Base-by-base conservation (phyloP, 805 yeast genomes). In the Saturnispora sanitii region DNA sequence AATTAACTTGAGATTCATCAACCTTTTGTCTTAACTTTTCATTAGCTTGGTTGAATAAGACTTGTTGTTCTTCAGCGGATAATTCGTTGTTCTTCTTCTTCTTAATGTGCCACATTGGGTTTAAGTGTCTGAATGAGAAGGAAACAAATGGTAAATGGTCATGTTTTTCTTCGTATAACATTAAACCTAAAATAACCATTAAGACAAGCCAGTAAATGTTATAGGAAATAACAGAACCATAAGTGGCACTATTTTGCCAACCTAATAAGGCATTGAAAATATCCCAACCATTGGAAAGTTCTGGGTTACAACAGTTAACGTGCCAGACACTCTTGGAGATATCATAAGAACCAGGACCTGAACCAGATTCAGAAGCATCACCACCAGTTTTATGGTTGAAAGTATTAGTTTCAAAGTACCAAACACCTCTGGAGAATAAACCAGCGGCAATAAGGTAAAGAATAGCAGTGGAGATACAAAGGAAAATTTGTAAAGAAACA, bases 261-360 rank as follows among this genome's bases (percentile, higher is more conserved):
- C 96, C 96, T 47, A 87, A 68, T 40, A 87, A 62, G 16, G 96
- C 84, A 57, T 87, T 87, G 72, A 87, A 87, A 47, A 87, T 78
- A 72, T 86, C 95, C 96, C 96, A 88, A 65, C 95, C 96, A 51
- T 79, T 75, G 62, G 80, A 86, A 45, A 72, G 66, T 60, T 79
- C 86, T 37, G 96, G 96, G 64, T 86, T 85, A 67, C 96, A 87
- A 65, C 96, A 87, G 72, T 87, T 86, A 45, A 88, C 88, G 65
- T 87, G 96, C 85, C 95, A 87, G 17, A 87, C 95, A 12, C 82
- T 66, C 53, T 71, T 70, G 37, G 67, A 52, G 54, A 87, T 73
- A 58, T 88, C 79, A 64, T 87, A 87, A 22, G 95, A 80, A 56
- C 96, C 96, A 29, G 94, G 87, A 52, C 96, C 96, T 37, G 77